These are phyloP conservation scores for Aspergillus bombycis DNA, from an alignment of 2,329 filamentous ascomycete genomes.

Conservation along the genomic window DNA sequence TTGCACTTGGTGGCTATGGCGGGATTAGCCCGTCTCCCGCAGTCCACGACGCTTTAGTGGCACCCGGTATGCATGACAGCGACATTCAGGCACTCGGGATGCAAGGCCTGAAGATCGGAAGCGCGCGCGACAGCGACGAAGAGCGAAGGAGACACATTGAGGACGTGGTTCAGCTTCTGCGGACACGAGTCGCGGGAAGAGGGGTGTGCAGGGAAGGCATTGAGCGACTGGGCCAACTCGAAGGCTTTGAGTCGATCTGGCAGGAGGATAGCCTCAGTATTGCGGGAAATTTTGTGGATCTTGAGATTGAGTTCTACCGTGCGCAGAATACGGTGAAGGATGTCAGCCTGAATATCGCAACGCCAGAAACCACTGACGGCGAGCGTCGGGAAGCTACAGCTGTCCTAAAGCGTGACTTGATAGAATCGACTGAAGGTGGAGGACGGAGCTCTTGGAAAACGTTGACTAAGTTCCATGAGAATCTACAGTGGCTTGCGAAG, in stretches of 20 bases:
- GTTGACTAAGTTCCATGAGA: slow-evolving; percentile 44
- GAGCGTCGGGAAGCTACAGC: slow-evolving; percentile 47
- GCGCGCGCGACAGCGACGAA: slow-evolving; percentile 43
- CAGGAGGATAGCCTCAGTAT: slow-evolving; percentile 51
- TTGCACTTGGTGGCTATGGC: slow-evolving; percentile 47
- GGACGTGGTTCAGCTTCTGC: slow-evolving; percentile 45
- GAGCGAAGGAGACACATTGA: slow-evolving; percentile 46
- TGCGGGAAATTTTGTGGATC: slow-evolving; percentile 50
- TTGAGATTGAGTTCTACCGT: slow-evolving; percentile 50
- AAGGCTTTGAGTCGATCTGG: slow-evolving; percentile 52
- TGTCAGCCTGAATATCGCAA: slow-evolving; percentile 48
- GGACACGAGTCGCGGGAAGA: slow-evolving; percentile 44
- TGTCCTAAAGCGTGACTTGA: slow-evolving; percentile 46
- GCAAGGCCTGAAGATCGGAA: slow-evolving; percentile 40
- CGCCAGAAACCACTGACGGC: slow-evolving; percentile 43
- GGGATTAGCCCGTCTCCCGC: slow-evolving; percentile 46
- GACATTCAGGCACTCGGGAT: slow-evolving; percentile 46
- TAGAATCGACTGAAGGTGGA: slow-evolving; percentile 35
- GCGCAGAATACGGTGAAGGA: slow-evolving; percentile 45
- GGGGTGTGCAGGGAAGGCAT: slow-evolving; percentile 49
- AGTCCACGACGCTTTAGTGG: slow-evolving; percentile 40
- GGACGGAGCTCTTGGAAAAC: slow-evolving; percentile 40
- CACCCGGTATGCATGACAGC: slow-evolving; percentile 40
- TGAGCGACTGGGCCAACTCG: slow-evolving; percentile 45
- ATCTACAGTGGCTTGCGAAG: slow-evolving; percentile 48